Evolutionary conservation across 345 rosid species (phyloP).

Genomic region (Eucalyptus coolabah): DNA sequence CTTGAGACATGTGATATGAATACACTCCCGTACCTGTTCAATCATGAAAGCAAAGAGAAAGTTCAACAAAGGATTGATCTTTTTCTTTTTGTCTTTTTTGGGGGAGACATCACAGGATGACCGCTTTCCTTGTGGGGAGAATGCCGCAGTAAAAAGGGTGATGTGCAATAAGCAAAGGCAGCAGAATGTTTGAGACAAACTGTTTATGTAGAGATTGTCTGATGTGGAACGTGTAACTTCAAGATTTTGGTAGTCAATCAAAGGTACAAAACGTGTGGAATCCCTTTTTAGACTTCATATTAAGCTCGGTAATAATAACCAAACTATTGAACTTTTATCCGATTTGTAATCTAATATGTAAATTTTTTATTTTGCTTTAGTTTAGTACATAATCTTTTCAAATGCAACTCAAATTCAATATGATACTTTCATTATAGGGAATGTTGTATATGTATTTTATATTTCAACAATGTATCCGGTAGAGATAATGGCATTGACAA

Average conservation of each 20-base stretch:
- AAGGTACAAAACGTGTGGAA: neutral
- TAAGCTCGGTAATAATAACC: neutral
- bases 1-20: slow-evolving; percentile 87
- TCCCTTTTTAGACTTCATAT: neutral
- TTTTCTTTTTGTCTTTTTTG: neutral
- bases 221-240: neutral
- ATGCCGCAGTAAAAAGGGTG: neutral
- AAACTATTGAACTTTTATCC: too few relatives aligned
- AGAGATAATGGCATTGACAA: neutral
- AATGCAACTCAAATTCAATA: neutral
- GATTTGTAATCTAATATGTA: neutral
- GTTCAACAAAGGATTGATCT: neutral
- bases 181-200: neutral
- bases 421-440: neutral
- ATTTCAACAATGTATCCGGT: too few relatives aligned
- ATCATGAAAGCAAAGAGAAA: neutral
- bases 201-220: neutral
- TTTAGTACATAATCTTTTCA: neutral
- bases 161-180: neutral
- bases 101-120: neutral
- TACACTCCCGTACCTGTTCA: slow-evolving; percentile 39
- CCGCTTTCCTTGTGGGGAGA: neutral
- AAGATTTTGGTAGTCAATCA: neutral
- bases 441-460: too few relatives aligned
- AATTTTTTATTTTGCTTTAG: too few relatives aligned